These are phyloP conservation scores for Phytophthora pinifolia DNA, from an alignment of 352 stramenopile genomes.

Conservation along the genomic window DNA sequence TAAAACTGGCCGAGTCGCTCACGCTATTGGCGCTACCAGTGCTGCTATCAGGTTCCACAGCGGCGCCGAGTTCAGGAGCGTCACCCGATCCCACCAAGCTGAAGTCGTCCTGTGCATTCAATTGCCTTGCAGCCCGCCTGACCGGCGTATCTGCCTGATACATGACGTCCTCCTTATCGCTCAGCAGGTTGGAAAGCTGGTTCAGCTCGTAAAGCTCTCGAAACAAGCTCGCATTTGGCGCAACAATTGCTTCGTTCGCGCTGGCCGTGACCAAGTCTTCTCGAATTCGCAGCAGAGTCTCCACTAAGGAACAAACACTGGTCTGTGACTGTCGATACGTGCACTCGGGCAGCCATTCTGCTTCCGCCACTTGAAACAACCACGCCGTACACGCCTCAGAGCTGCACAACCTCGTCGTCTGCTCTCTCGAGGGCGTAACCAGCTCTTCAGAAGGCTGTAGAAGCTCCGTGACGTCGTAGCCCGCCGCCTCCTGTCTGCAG, in stretches of 20 bases:
- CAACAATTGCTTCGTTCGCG: conserved; percentile 1
- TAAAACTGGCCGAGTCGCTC: background rate
- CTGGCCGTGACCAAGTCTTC: conserved; percentile 17
- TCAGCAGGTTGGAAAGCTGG: conserved; percentile 23
- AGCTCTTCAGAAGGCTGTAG: conserved; percentile 12
- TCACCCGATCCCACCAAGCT: conserved; percentile 11
- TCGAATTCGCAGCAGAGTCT: conserved; percentile 33
- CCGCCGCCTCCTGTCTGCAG: conserved; percentile 20
- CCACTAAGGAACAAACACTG: conserved; percentile 33
- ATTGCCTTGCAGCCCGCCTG: conserved; percentile 18
- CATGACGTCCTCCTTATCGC: conserved; percentile 3
- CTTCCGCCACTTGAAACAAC: conserved; percentile 14
- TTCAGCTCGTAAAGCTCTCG: conserved; percentile 31
- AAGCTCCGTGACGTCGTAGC: conserved; percentile 20
- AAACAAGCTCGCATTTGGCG: conserved; percentile 31
- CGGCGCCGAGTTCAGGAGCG: conserved; percentile 3
- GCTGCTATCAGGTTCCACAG: conserved; percentile 7
- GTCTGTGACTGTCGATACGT: conserved; percentile 29
- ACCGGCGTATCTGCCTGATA: conserved; percentile 10
- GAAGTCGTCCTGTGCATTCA: conserved; percentile 17
- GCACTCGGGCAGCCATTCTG: conserved; percentile 33
- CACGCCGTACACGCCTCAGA: conserved; percentile 27
- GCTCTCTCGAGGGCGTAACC: conserved; percentile 11
- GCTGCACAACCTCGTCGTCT: conserved; percentile 28
- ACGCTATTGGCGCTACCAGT: background rate